A percentile compares a stretch with the other conserved stretches of the same genome.
phyloP scores from a whole-genome alignment of 495 filamentous ascomycete genomes.

The Penicillium malachiteum region DNA sequence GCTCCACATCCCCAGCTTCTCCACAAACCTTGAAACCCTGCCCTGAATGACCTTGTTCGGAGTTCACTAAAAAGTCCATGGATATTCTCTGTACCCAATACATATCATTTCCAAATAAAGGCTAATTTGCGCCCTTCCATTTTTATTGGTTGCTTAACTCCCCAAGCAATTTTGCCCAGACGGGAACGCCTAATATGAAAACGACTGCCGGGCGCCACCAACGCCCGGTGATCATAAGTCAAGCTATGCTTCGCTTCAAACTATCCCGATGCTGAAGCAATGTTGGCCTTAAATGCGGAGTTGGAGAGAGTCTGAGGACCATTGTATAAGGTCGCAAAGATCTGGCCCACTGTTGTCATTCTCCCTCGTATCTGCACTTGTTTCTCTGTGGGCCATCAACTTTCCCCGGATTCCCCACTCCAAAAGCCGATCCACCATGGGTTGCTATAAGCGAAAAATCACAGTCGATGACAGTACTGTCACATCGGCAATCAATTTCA shows the following conservation, averaged over 20 bases:
- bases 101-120: not conserved
- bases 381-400: not conserved
- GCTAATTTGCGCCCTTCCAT: not conserved
- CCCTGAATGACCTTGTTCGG: not conserved
- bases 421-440: constrained; percentile 1
- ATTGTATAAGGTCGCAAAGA: constrained; percentile 7
- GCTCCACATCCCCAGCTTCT: constrained; percentile 10
- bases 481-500: constrained; percentile 13
- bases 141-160: not conserved
- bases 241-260: constrained; percentile 1
- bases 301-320: constrained; percentile 3
- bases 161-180: not conserved
- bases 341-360: not conserved
- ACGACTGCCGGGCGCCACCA: not conserved
- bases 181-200: not conserved
- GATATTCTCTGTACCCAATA: not conserved
- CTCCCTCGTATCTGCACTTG: not conserved
- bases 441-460: constrained; percentile 10
- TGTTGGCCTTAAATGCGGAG: not conserved
- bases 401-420: not conserved
- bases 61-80: not conserved
- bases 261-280: constrained; percentile 1
- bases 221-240: not conserved
- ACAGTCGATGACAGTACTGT: constrained; percentile 8
- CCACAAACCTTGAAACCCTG: not conserved